These are phyloP conservation scores for Botrytis medusae DNA, from an alignment of 2,329 filamentous ascomycete genomes.

Conservation along the genomic window DNA sequence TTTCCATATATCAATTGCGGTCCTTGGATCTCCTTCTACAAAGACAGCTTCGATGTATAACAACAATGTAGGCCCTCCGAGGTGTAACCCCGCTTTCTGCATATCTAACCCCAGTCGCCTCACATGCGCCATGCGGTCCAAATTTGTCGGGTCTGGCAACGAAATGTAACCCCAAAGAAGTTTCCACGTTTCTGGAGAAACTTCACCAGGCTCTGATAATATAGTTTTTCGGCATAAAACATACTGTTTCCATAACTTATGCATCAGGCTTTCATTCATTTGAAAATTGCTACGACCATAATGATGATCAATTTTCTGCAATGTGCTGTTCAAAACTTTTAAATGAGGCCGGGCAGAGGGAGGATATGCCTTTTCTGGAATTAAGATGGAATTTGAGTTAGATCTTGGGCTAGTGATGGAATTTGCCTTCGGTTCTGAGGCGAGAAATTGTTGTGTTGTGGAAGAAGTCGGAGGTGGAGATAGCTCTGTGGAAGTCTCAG, in stretches of 20 bases:
- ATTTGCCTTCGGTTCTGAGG: not conserved
- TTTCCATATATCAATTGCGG: constrained; percentile 41
- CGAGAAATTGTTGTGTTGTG: constrained; percentile 10
- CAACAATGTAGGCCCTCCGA: constrained; percentile 60
- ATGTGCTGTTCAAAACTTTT: not conserved
- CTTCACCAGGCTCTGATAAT: constrained; percentile 49
- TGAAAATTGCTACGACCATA: constrained; percentile 10
- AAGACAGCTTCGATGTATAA: constrained; percentile 69
- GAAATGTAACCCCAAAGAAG: constrained; percentile 63
- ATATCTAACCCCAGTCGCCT: constrained; percentile 66
- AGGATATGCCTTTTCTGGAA: not conserved
- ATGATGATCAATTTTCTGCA: not conserved
- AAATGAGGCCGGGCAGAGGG: not conserved
- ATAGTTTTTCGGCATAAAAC: constrained; percentile 49
- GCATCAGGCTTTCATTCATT: not conserved
- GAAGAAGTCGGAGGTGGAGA: constrained; percentile 1
- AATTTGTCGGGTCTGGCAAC: constrained; percentile 46
- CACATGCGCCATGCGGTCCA: constrained; percentile 61
- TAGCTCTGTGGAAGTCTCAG: constrained; percentile 1
- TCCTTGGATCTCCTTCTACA: constrained; percentile 54
- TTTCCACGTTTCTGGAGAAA: constrained; percentile 63
- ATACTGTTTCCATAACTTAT: constrained; percentile 48
- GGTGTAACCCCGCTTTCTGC: constrained; percentile 53
- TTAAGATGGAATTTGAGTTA: not conserved
- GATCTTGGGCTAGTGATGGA: not conserved